Evolutionary conservation across 768 basidiomycete genomes (phyloP).

Genomic region (Suillus paluster): DNA sequence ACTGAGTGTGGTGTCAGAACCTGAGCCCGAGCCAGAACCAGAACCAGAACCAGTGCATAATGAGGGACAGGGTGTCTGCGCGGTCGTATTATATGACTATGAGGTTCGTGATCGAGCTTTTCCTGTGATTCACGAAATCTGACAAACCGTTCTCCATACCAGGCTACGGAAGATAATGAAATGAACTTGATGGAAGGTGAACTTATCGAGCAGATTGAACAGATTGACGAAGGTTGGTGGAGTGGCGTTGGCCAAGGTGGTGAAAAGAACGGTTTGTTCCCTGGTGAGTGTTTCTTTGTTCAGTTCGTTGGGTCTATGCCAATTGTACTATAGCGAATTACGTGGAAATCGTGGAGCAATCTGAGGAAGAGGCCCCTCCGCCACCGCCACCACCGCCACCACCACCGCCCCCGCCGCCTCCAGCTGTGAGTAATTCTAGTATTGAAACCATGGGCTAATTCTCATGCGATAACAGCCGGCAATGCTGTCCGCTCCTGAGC

Average conservation of each 20-base stretch:
- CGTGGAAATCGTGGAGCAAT: conserved; percentile 71
- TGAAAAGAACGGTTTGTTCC: conserved; percentile 78
- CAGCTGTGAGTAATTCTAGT: conserved; percentile 44
- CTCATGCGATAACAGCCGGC: conserved; percentile 31
- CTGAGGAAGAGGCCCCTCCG: conserved; percentile 50
- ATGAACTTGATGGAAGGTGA: conserved; percentile 82
- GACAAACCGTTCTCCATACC: not conserved
- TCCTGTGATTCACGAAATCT: not conserved
- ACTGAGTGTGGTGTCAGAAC: conserved; percentile 34
- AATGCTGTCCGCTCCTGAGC: conserved; percentile 44
- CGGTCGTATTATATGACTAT: conserved; percentile 82
- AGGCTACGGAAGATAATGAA: conserved; percentile 89
- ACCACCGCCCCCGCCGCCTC: conserved; percentile 48
- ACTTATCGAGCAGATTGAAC: conserved; percentile 79
- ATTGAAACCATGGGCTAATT: not conserved
- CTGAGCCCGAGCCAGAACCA: conserved; percentile 48
- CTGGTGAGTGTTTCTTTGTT: conserved; percentile 50
- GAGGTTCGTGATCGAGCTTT: conserved; percentile 45
- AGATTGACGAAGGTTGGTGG: conserved; percentile 94
- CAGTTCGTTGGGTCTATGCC: not conserved
- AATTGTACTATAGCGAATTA: conserved; percentile 69
- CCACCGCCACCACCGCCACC: conserved; percentile 65
- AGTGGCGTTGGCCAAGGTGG: conserved; percentile 72
- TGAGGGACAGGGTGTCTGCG: conserved; percentile 56
- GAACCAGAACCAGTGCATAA: conserved; percentile 40